Evolutionary conservation across 2,329 filamentous ascomycete species (phyloP).

Genomic region (Fusarium falciforme): DNA sequence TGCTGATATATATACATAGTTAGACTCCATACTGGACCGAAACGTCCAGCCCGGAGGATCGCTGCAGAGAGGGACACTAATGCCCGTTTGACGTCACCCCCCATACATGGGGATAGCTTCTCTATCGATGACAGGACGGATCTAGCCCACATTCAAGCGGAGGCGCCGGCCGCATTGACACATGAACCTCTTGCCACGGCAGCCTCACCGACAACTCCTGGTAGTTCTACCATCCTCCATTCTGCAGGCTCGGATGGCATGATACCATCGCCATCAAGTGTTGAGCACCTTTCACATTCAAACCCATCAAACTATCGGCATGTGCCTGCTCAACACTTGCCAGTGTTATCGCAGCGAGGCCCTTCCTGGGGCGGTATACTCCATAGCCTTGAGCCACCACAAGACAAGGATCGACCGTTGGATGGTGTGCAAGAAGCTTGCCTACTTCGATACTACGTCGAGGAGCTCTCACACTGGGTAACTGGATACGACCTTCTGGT

Average conservation of each 20-base stretch:
- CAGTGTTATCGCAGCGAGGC: slow-evolving; percentile 7
- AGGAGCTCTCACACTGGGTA: slow-evolving; percentile 34
- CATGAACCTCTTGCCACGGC: neutral
- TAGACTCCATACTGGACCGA: slow-evolving; percentile 32
- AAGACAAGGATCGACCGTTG: neutral
- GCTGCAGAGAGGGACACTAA: neutral
- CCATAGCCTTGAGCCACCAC: slow-evolving; percentile 3
- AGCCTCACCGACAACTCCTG: neutral
- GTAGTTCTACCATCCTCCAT: neutral
- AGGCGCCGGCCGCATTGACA: neutral
- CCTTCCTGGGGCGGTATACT: slow-evolving; percentile 24
- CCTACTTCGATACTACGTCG: slow-evolving; percentile 34
- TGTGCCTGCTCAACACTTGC: neutral
- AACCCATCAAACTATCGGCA: neutral
- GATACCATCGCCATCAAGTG: neutral
- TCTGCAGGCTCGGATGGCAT: neutral
- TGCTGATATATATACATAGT: neutral
- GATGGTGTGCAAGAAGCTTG: slow-evolving; percentile 32
- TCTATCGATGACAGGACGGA: neutral
- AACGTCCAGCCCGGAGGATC: slow-evolving; percentile 6
- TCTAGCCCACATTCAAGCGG: neutral
- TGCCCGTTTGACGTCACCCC: neutral
- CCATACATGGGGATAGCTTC: fast-evolving
- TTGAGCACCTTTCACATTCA: neutral
- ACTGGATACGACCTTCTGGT: no score